phyloP scores from a whole-genome alignment of 202 grass and related monocot species.

The Carex sylvatica region DNA sequence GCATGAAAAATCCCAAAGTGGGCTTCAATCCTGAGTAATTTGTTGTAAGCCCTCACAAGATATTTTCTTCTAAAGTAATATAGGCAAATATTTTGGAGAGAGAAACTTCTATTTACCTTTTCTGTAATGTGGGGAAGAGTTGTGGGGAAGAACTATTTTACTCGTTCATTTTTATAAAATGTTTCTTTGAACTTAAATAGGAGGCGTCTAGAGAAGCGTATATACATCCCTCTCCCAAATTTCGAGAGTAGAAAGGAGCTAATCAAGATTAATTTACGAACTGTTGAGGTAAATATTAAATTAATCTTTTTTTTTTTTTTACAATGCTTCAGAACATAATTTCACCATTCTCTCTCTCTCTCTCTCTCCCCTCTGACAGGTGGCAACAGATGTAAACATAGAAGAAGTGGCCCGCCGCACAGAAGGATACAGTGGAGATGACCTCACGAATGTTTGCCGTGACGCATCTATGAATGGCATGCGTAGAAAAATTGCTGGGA shows the following conservation, averaged over 20 bases:
- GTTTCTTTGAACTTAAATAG: conserved; percentile 32
- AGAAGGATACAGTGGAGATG: conserved; percentile 94
- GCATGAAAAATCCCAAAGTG: not conserved
- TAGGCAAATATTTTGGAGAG: not conserved
- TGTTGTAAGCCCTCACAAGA: not conserved
- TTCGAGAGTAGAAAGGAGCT: conserved; percentile 97
- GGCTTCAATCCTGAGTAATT: not conserved
- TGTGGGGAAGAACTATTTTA: not conserved
- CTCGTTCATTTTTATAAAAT: conserved; percentile 7
- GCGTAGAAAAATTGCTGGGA: conserved; percentile 95
- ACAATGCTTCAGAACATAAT: not conserved
- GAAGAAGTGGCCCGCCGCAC: conserved; percentile 79
- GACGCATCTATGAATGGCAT: conserved; percentile 95
- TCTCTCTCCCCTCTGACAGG: conserved; percentile 35
- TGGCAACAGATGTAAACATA: conserved; percentile 70
- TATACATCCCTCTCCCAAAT: conserved; percentile 95
- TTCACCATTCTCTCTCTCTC: not conserved
- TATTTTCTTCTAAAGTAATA: not conserved
- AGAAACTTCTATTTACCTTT: not conserved
- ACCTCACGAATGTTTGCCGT: conserved; percentile 95
- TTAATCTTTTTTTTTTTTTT: not conserved
- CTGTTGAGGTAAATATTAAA: conserved; percentile 62
- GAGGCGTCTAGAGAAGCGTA: conserved; percentile 94
- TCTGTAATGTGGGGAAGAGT: not conserved
- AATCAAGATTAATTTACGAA: conserved; percentile 97